Percentiles rank a stretch among this genome's conserved stretches.
Conservation (phyloP, 2,329 filamentous ascomycete genomes). For the Botryotinia calthae region DNA sequence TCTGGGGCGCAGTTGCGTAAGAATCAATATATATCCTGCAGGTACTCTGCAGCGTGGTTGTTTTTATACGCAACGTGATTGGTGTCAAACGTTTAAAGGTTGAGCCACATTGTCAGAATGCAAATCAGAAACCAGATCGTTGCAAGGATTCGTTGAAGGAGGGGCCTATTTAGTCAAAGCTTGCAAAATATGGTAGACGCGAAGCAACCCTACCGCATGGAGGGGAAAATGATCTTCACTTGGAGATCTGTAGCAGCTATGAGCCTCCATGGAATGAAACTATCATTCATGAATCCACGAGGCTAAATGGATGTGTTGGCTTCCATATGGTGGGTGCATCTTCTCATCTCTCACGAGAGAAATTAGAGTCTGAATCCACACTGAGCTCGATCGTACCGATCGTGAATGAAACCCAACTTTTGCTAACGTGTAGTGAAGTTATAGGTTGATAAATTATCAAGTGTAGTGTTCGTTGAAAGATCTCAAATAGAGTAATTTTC, state of each 20-base stretch:
- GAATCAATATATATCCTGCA: conserved; percentile 20
- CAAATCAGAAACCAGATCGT: not conserved
- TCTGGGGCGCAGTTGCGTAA: conserved; percentile 15
- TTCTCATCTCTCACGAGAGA: not conserved
- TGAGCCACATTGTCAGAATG: conserved; percentile 7
- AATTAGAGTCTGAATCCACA: not conserved
- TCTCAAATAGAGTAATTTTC: not conserved
- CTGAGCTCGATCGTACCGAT: not conserved
- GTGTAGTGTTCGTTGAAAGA: not conserved
- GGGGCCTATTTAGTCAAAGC: not conserved
- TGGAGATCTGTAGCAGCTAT: not conserved
- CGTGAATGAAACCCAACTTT: not conserved
- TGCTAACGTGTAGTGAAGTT: not conserved
- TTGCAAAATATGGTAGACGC: conserved; percentile 1
- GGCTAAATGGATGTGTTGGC: not conserved
- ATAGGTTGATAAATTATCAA: not conserved
- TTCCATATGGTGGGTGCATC: not conserved
- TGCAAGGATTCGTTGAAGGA: not conserved
- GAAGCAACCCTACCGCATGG: conserved; percentile 2
- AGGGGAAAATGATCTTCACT: conserved; percentile 10
- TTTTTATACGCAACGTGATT: conserved; percentile 19
- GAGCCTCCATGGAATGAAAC: not conserved
- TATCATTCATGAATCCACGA: not conserved
- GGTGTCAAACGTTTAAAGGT: not conserved
- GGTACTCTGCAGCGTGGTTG: conserved; percentile 2